Percentiles rank a stretch among this genome's conserved stretches.
Conservation (phyloP, 352 stramenopile genomes). For the Phytopythium litorale region DNA sequence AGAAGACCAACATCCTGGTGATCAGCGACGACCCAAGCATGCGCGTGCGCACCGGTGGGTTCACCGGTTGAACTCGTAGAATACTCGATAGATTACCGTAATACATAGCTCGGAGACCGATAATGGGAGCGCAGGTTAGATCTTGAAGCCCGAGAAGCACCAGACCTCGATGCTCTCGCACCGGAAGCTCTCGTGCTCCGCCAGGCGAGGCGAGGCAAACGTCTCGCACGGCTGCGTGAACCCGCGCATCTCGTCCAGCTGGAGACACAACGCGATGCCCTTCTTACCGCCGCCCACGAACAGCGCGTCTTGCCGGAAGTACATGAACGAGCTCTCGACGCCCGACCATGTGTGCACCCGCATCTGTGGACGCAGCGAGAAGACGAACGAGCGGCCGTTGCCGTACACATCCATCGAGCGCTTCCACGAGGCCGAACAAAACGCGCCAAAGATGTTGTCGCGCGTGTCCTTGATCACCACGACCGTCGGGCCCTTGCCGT, state of each 20-base stretch:
- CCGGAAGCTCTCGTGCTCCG: conserved; percentile 44
- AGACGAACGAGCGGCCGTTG: conserved; percentile 77
- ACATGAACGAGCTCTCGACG: conserved; percentile 72
- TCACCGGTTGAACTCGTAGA: background rate
- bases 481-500: conserved; percentile 63
- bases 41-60: conserved; percentile 1
- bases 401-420: conserved; percentile 49
- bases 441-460: conserved; percentile 73
- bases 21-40: background rate
- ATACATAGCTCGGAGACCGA: background rate
- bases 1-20: background rate
- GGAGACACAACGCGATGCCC: conserved; percentile 64
- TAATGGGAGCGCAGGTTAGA: conserved; percentile 21
- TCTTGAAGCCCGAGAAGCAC: conserved; percentile 64
- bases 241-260: conserved; percentile 67
- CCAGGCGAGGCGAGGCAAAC: conserved; percentile 57
- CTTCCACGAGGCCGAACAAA: conserved; percentile 66
- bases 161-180: conserved; percentile 68
- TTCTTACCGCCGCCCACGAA: conserved; percentile 66
- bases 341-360: conserved; percentile 56
- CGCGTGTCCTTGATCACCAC: conserved; percentile 62
- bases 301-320: conserved; percentile 41
- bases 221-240: conserved; percentile 63
- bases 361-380: conserved; percentile 58
- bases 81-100: conserved; percentile 1